Conservation (phyloP, 352 stramenopile species). For the Thraustochytrium sp. region DNA sequence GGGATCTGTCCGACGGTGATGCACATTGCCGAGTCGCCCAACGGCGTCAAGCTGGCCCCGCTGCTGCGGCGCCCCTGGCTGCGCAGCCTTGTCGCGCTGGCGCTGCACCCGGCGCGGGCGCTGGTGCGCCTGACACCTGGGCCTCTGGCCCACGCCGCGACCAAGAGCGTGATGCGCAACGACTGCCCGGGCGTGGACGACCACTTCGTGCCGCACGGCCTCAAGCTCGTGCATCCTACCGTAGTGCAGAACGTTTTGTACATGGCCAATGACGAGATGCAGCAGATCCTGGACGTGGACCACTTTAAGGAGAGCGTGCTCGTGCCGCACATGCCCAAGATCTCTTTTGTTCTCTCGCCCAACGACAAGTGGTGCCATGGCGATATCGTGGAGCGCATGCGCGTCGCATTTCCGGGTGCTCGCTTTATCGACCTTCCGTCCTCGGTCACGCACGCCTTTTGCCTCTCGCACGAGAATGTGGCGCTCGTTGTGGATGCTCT, state of each 20-base stretch:
- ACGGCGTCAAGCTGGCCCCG: background rate
- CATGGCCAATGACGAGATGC: constrained; percentile 33
- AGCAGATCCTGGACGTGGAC: background rate
- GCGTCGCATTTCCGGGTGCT: background rate
- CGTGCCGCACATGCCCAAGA: background rate
- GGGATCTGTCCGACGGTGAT: constrained; percentile 33
- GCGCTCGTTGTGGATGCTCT: background rate
- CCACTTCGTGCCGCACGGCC: background rate
- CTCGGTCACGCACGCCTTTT: constrained; percentile 16
- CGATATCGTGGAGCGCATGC: constrained; percentile 25
- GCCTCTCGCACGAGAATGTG: constrained; percentile 24
- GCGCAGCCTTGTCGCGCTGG: background rate
- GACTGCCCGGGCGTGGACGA: constrained; percentile 33
- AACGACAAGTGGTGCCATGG: constrained; percentile 13
- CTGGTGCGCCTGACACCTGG: background rate
- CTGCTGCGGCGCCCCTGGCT: background rate
- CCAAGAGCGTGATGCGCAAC: constrained; percentile 8
- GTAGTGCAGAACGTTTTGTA: constrained; percentile 3
- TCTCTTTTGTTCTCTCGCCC: constrained; percentile 12
- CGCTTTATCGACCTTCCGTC: background rate
- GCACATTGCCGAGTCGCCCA: constrained; percentile 25
- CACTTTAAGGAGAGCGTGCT: background rate
- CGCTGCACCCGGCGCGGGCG: background rate
- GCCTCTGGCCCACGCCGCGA: background rate
- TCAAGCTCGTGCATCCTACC: constrained; percentile 9